Evolutionary conservation across 2,329 filamentous ascomycete species (phyloP), one percentile per base, ranked within the genome.

Genomic region (Penicillium expansum): DNA sequence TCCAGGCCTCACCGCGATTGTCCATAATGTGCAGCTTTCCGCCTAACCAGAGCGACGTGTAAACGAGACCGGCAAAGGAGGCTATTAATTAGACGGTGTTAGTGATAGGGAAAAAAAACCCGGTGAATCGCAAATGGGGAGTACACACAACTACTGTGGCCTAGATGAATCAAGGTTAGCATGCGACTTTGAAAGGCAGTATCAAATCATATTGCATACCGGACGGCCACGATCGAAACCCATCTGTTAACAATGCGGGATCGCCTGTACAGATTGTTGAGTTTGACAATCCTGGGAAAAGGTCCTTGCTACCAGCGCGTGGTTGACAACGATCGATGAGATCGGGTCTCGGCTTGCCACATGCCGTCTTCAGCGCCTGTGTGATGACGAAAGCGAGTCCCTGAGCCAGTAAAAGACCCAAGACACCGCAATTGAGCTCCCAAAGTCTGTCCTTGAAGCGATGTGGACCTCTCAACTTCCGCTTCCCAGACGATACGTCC

Each of bases 1-100:
- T 84, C 83, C 83, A 86, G 16, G 83, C 81, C 66, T 85, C 83
- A 32, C 83, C 83, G 58, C 81, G 80, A 53, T 82, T 83, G 68
- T 86, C 83, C 63, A 85, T 74, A 24, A 85, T 73, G 62, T 85
- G 83, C 22, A 86, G 73, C 67, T 85, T 85, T 35, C 81, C 82
- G n/a, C 80, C 77, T 20, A 85, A 75, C 70, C 84, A 86, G 4
- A 86, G 74, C 1, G 82, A 82, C n/a, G 83, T 77, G 66, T 83
- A 86, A 63, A 83, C 83, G 3, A 86, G 71, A 16, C 83, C 83
- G 16, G 81, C 82, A 59, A 85, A 86, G 14, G 83, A 79, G 55
- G 80, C 82, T 83, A 57, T 29, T 20, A 2, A 43, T 30, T 20
- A 14, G 22, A 62, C 3, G 16, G 24, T 9, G 49, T 70, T 61